Conservation (phyloP, 306 rosid species). For the Inga leiocalycina region DNA sequence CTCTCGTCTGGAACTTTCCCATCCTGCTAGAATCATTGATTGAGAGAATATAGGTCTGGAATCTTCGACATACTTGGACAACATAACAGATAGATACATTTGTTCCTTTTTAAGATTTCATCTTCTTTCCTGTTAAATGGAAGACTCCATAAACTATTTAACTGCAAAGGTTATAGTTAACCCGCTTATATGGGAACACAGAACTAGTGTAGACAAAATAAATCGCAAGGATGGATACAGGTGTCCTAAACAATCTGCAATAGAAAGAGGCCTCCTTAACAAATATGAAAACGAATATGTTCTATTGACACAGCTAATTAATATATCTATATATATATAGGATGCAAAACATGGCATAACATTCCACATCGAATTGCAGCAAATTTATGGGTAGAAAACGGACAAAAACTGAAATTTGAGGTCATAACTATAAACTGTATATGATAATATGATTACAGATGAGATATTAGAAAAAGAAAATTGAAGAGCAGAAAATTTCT, state of each 20-base stretch:
- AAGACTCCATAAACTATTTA: slow-evolving; percentile 7
- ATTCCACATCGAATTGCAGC: slow-evolving; percentile 12
- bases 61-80: not conserved
- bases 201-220: slow-evolving; percentile 11
- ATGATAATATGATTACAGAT: not conserved
- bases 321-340: not conserved
- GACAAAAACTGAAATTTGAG: slow-evolving; percentile 14
- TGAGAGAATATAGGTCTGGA: not conserved
- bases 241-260: slow-evolving; percentile 20
- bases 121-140: slow-evolving; percentile 9
- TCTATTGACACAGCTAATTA: not conserved
- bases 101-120: slow-evolving; percentile 21
- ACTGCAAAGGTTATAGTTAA: slow-evolving; percentile 8
- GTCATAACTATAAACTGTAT: not conserved
- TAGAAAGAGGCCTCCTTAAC: not conserved
- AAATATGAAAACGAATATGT: not conserved
- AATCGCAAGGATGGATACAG: slow-evolving; percentile 8
- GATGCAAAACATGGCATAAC: not conserved
- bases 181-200: slow-evolving; percentile 13
- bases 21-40: not conserved
- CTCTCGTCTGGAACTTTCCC: slow-evolving; percentile 1
- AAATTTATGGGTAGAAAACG: not conserved
- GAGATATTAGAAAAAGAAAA: not conserved
- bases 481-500: not conserved
- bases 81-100: slow-evolving; percentile 3